phyloP scores from a whole-genome alignment of 1,284 basidiomycete genomes.

The Ustilago trichophora region DNA sequence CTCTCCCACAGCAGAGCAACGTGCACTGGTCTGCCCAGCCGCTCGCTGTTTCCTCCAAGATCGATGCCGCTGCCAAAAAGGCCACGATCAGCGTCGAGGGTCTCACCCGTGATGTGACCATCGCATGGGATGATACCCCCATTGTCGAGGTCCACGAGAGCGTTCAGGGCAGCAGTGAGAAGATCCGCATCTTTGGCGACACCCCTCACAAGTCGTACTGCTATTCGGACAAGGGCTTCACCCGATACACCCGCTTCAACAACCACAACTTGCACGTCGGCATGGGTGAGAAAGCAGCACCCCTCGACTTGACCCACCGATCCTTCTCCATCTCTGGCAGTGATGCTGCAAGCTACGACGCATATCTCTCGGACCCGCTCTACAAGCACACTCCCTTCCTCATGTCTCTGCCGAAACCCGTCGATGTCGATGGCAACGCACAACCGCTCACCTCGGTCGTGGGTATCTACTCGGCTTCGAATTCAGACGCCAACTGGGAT shows the following conservation, averaged over 20 bases:
- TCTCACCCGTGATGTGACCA: constrained; percentile 32
- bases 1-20: constrained; percentile 67
- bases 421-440: constrained; percentile 37
- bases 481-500: constrained; percentile 68
- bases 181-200: constrained; percentile 63
- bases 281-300: constrained; percentile 69
- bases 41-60: constrained; percentile 55
- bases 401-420: constrained; percentile 62
- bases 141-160: constrained; percentile 57
- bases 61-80: constrained; percentile 38
- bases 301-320: constrained; percentile 66
- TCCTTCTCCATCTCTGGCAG: constrained; percentile 65
- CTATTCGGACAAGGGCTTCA: constrained; percentile 66
- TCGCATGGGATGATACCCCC: constrained; percentile 54
- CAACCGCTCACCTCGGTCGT: constrained; percentile 60
- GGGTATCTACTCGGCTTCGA: constrained; percentile 68
- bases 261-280: constrained; percentile 65
- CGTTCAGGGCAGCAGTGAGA: constrained; percentile 34
- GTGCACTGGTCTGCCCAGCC: constrained; percentile 58
- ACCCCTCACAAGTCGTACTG: constrained; percentile 67
- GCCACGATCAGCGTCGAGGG: constrained; percentile 44
- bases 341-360: constrained; percentile 68
- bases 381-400: constrained; percentile 70
- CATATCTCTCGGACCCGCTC: constrained; percentile 68
- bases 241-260: constrained; percentile 49